Evolutionary conservation across 495 filamentous ascomycete genomes (phyloP), one percentile per base, ranked within the genome.

Genomic region (Letharia lupina): DNA sequence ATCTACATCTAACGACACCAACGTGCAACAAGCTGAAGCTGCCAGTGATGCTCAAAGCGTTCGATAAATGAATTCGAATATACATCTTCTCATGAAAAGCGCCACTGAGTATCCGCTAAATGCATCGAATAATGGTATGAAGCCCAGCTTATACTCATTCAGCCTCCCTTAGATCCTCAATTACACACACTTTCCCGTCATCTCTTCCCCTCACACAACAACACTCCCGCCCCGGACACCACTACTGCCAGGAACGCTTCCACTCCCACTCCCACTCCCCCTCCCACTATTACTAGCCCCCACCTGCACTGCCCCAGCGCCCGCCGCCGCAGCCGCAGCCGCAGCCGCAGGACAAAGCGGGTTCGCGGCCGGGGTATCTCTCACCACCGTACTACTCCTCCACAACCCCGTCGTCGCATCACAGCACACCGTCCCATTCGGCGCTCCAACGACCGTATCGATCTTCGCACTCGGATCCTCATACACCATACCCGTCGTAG

Each of bases 331-430:
- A 2, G 48, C 10, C n/a, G 23, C n/a, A n/a, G 20, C 48, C 28
- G 11, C 1, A 2, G 48, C 11, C 23, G 28, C 44, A 47, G 44
- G 48, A 56, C 52, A 56, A 16, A 56, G 9, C 13, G 52, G 28
- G 4, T 35, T 35, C 28, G 52, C 15, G 16, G 13, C 11, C 52
- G 31, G 11, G 13, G 28, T 18, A 35, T 16, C 52, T 12, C 52
- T 35, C 28, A 0, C 23, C 28, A 56, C 52, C 4, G 10, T 0
- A 33, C 52, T 56, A 56, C 0, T 35, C 31, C 28, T 35, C 52
- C 52, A 56, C 31, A 56, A 9, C 13, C 52, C 52, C 52, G 52
- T 56, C 52, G 52, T 16, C 52, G 31, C 52, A 56, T 56, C 52
- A 18, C 52, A 56, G 4, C 52, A 56, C 2, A 56, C 52, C 28